Percentiles rank a stretch among this genome's conserved stretches.
Evolutionary conservation across 2,329 filamentous ascomycete genomes (phyloP).

Genomic region (Aspergillus aculeatus): DNA sequence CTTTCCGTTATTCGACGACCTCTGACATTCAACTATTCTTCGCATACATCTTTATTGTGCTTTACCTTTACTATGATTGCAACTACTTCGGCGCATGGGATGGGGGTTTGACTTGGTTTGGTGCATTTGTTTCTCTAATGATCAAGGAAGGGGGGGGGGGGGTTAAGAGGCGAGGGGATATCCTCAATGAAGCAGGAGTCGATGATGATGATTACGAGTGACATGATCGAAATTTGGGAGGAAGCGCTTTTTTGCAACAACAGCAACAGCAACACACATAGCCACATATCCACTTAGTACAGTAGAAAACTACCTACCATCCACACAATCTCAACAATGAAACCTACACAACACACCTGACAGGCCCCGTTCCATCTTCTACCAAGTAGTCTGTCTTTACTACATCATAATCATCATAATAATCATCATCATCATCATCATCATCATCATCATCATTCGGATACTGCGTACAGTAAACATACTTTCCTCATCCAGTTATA

Average conservation of each 20-base stretch:
- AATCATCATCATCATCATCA: too few relatives aligned
- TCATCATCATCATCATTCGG: too few relatives aligned
- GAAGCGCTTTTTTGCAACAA: neutral
- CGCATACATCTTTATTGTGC: neutral
- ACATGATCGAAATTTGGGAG: neutral
- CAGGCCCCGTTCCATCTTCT: too few relatives aligned
- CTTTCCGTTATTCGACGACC: neutral
- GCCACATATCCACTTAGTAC: neutral
- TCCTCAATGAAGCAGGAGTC: neutral
- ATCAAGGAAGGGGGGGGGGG: neutral
- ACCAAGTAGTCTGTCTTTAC: too few relatives aligned
- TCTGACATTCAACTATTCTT: neutral
- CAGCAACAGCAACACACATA: too few relatives aligned
- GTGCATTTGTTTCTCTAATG: neutral
- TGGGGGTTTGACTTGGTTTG: neutral
- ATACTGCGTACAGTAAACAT: too few relatives aligned
- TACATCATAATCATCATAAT: too few relatives aligned
- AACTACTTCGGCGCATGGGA: constrained; percentile 1
- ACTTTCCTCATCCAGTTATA: too few relatives aligned
- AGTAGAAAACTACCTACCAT: neutral
- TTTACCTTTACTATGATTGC: neutral
- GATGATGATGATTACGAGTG: constrained; percentile 4
- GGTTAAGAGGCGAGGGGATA: neutral
- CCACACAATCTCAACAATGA: neutral
- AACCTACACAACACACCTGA: too few relatives aligned